These are phyloP conservation scores for Orbilia oligospora DNA, from an alignment of 2,329 filamentous ascomycete genomes.

Conservation along the genomic window DNA sequence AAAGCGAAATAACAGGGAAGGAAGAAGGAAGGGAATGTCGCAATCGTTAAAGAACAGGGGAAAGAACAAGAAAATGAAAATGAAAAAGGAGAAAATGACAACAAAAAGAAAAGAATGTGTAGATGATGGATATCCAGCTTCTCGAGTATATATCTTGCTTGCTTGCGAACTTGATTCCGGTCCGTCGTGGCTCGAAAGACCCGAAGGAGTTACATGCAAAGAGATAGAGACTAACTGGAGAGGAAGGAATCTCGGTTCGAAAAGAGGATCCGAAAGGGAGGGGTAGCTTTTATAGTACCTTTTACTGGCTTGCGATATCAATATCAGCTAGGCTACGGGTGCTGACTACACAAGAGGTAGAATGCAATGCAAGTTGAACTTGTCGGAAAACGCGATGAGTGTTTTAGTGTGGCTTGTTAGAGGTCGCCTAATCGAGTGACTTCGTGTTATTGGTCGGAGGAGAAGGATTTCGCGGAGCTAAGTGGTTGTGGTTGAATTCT, in stretches of 20 bases:
- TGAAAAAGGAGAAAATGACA: neutral
- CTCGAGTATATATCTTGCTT: slow-evolving; percentile 17
- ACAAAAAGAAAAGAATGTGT: slow-evolving; percentile 37
- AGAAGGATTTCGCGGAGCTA: slow-evolving; percentile 21
- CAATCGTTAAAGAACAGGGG: neutral
- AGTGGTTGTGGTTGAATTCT: slow-evolving; percentile 20
- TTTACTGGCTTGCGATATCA: slow-evolving; percentile 21
- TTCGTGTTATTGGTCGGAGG: slow-evolving; percentile 51
- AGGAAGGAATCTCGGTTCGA: slow-evolving; percentile 39
- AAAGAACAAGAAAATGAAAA: slow-evolving; percentile 5
- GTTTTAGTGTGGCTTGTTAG: slow-evolving; percentile 13
- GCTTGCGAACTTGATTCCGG: slow-evolving; percentile 28
- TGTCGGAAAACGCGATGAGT: slow-evolving; percentile 43
- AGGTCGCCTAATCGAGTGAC: slow-evolving; percentile 49
- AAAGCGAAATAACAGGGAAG: slow-evolving; percentile 14
- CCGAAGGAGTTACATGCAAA: slow-evolving; percentile 24
- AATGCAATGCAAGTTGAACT: slow-evolving; percentile 3
- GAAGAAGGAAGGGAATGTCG: slow-evolving; percentile 7
- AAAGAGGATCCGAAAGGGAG: slow-evolving; percentile 59
- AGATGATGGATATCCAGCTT: slow-evolving; percentile 44
- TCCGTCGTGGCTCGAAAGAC: slow-evolving; percentile 44
- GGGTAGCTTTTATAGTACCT: slow-evolving; percentile 58
- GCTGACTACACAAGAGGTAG: slow-evolving; percentile 31
- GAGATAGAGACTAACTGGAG: slow-evolving; percentile 4
- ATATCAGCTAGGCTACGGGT: neutral